A percentile compares a stretch with the other conserved stretches of the same genome.
phyloP scores from a whole-genome alignment of 2,329 filamentous ascomycete genomes.

The Fusarium metavorans region DNA sequence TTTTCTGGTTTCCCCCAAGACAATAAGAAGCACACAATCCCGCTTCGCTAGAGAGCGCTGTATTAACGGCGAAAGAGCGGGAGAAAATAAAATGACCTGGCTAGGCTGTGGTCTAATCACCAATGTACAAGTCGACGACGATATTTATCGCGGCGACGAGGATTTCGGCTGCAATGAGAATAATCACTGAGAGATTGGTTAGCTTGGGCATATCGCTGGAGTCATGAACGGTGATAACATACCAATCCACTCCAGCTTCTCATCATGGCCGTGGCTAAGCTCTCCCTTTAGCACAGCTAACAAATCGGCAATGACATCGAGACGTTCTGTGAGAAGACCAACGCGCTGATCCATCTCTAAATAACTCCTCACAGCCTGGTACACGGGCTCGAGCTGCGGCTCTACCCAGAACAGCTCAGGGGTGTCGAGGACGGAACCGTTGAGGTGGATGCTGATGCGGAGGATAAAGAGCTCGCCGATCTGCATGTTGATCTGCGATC shows the following conservation, averaged over 20 bases:
- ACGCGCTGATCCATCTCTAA: constrained; percentile 98
- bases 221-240: constrained; percentile 51
- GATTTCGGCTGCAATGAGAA: constrained; percentile 96
- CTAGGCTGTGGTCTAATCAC: constrained; percentile 41
- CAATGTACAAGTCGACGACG: constrained; percentile 87
- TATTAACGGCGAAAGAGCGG: constrained; percentile 3
- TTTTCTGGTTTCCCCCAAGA: constrained; percentile 2
- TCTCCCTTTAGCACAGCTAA: constrained; percentile 95
- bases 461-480: constrained; percentile 98
- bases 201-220: background rate
- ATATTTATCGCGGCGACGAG: constrained; percentile 94
- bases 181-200: constrained; percentile 74
- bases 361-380: constrained; percentile 94
- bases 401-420: constrained; percentile 99
- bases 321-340: constrained; percentile 84
- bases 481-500: constrained; percentile 98
- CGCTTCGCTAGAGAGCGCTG: constrained; percentile 9
- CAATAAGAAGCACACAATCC: constrained; percentile 20
- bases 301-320: constrained; percentile 90
- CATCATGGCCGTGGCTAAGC: constrained; percentile 90
- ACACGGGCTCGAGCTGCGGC: constrained; percentile 95
- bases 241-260: constrained; percentile 93
- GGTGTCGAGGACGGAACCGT: constrained; percentile 95
- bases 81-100: background rate
- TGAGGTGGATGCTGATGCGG: constrained; percentile 97